Evolutionary conservation across 2,329 filamentous ascomycete genomes (phyloP), one percentile per base, ranked within the genome.

Genomic region (Pezicula radicicola): DNA sequence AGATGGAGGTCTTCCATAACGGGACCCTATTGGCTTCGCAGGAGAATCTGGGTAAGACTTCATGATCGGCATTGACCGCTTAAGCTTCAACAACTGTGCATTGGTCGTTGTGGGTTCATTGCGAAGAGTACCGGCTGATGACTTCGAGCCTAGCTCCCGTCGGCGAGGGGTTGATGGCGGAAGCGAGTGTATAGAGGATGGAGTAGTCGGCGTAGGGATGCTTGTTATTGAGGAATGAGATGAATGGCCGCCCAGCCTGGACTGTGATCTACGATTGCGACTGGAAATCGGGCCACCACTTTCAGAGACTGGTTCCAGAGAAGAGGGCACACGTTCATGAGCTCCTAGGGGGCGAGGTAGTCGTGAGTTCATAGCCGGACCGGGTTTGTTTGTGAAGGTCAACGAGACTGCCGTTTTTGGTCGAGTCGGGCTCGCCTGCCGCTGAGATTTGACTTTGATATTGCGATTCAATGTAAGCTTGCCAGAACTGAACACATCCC

Each of bases 231-330:
- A 91, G 12, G 85, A 85, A 60, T 90, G 85, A 15, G 84, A 72
- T 10, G 84, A 82, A 66, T 92, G 87, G 7, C 83, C 82, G 12
- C 83, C 83, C 27, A 89, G 66, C 51, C 87, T 80, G 3, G 87
- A 89, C 54, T 83, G 81, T 40, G 87, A 83, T 57, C 84, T 77
- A 51, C 83, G 80, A 57, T 76, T 77, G 15, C 74, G 73, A 54
- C 78, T 81, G 40, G 76, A 73, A 45, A 88, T 80, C 18, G 89
- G 83, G 4, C 85, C 90, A 47, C 91, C 91, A 58, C 85, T 91
- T 71, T 97, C 93, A 37, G 91, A 95, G 6, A 97, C 91, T 19
- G 93, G 91, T 66, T 96, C 93, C n/a, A 97, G 78, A 16, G 87
- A 86, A 10, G 88, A 88, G 60, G 84, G 81, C 5, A 85, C 81